Evolutionary conservation across 2,329 filamentous ascomycete species (phyloP).

Genomic region (Ophiosphaerella herpotricha): DNA sequence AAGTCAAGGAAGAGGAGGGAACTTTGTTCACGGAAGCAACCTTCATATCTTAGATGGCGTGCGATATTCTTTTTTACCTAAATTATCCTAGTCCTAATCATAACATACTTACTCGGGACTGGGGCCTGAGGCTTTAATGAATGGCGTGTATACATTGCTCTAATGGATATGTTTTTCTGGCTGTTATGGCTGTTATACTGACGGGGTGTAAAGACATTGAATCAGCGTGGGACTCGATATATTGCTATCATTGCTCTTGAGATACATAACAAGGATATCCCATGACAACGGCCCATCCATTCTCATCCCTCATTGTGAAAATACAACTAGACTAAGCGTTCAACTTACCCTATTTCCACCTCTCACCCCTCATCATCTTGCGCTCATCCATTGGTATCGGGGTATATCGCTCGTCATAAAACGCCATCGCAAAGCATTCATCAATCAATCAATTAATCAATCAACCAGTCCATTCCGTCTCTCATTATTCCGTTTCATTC

Average conservation of each 20-base stretch:
- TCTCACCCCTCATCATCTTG: too few relatives aligned
- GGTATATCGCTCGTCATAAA: not conserved
- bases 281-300: too few relatives aligned
- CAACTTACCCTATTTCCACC: too few relatives aligned
- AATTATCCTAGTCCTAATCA: constrained; percentile 40
- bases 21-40: constrained; percentile 85
- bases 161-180: not conserved
- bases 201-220: too few relatives aligned
- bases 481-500: not conserved
- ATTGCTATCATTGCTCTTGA: too few relatives aligned
- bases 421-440: not conserved
- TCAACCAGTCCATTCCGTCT: not conserved
- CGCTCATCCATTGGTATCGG: not conserved
- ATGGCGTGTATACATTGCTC: constrained; percentile 9
- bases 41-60: constrained; percentile 74
- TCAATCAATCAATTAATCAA: not conserved
- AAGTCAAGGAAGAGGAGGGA: constrained; percentile 78
- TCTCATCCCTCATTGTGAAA: too few relatives aligned
- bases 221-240: too few relatives aligned
- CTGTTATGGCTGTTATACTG: too few relatives aligned
- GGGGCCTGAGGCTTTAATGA: constrained; percentile 43
- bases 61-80: constrained; percentile 20
- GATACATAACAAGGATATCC: too few relatives aligned
- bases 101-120: constrained; percentile 27
- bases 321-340: too few relatives aligned